Evolutionary conservation across 2,329 filamentous ascomycete species (phyloP), one percentile per base, ranked within the genome.

Genomic region (Chrysoporthe cubensis): DNA sequence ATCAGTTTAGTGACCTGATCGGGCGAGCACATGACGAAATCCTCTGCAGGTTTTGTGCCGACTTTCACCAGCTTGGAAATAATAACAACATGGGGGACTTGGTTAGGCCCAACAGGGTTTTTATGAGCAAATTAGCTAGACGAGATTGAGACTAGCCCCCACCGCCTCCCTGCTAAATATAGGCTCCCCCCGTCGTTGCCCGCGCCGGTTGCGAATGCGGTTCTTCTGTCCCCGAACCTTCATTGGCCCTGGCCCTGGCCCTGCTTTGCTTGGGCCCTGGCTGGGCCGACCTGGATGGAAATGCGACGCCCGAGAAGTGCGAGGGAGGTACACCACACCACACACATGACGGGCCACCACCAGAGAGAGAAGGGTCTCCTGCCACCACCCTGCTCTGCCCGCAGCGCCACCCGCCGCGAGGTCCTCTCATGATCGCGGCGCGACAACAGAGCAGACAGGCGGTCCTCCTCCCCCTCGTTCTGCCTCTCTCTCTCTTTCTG

Each of bases 81-180:
- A 61, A 32, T 2, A 26, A 26, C 26, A 26, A 26, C 26, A 26
- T 26, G 26, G 26, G 26, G 26, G 26, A 26, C 26, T 26, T 26
- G 26, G 26, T 26, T 26, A 26, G 40, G 57, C 7, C 57, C 13
- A 61, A 61, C 26, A 21, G 7, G 13, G 21, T 11, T 37, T 59
- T 61, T 34, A 34, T 34, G 40, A 46, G 21, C 14, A 34, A 46
- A 46, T 46, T 48, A 18, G 21, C 59, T 61, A 61, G 59, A n/a
- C 59, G 59, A 61, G 43, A 61, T 61, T 61, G 43, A 61, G 59
- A 14, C 21, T 61, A 61, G 59, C 59, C 59, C 21, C 43, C 14
- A 43, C 26, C 26, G 26, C 26, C 26, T 26, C 26, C 26, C 26
- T 46, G 42, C 59, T 46, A 61, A 61, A 46, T 46, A 61, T 61